phyloP scores from a whole-genome alignment of 2,329 filamentous ascomycete species.

The Ophiognomonia clavigignenti-juglandacearum region DNA sequence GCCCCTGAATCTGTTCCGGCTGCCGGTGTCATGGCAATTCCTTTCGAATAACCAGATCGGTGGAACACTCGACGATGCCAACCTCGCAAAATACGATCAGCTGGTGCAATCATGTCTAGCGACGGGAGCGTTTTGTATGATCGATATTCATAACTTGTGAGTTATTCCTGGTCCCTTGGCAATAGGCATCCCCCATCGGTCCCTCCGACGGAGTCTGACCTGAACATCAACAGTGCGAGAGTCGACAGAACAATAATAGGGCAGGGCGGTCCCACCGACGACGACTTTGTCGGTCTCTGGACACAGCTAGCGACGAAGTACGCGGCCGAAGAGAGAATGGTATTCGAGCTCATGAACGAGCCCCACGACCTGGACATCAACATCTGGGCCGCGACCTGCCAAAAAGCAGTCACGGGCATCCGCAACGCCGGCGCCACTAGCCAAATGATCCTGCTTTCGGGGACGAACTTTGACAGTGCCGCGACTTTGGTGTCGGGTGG shows the following conservation, averaged over 20 bases:
- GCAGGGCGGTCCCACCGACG: constrained; percentile 58
- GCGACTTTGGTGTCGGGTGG: constrained; percentile 42
- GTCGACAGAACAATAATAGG: constrained; percentile 61
- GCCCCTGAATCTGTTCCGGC: constrained; percentile 49
- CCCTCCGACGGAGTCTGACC: background rate
- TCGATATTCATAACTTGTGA: constrained; percentile 50
- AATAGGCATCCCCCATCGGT: background rate
- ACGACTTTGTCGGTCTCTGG: constrained; percentile 59
- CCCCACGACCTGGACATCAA: constrained; percentile 55
- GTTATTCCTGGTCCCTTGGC: too few species aligned
- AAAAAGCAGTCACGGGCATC: constrained; percentile 60
- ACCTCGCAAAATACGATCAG: constrained; percentile 47
- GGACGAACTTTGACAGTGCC: constrained; percentile 53
- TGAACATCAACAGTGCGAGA: constrained; percentile 36
- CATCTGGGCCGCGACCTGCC: constrained; percentile 55
- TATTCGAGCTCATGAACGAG: constrained; percentile 69
- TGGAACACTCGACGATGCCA: constrained; percentile 40
- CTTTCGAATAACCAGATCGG: constrained; percentile 47
- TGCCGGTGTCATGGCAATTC: constrained; percentile 53
- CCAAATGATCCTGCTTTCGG: constrained; percentile 61
- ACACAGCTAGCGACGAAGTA: constrained; percentile 54
- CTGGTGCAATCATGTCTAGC: constrained; percentile 53
- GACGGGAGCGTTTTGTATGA: constrained; percentile 53
- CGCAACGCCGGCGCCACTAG: constrained; percentile 53
- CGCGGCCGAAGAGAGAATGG: constrained; percentile 44